Conservation (phyloP, 1,284 basidiomycete genomes). For the Rhodotorula sp. region DNA sequence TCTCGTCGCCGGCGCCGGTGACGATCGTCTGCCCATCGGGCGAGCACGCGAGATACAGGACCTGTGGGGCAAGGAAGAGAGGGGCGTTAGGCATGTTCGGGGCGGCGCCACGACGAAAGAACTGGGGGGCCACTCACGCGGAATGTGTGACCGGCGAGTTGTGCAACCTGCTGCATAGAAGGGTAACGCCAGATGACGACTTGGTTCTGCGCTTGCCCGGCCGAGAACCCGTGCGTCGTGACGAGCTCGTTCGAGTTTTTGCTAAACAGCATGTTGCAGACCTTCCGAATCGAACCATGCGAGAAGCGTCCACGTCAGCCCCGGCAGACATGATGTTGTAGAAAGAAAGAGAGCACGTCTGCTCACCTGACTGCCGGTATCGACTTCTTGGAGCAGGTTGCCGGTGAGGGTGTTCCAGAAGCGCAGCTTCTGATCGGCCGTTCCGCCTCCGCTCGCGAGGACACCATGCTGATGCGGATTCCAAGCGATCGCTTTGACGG, state of each 20-base stretch:
- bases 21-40: conserved; percentile 55
- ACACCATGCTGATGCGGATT: conserved; percentile 91
- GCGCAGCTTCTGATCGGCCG: conserved; percentile 87
- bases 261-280: conserved; percentile 97
- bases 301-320: not conserved
- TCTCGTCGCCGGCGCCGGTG: conserved; percentile 97
- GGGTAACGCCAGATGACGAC: conserved; percentile 99
- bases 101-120: too few relatives aligned
- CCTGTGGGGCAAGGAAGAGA: not conserved
- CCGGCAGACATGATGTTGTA: too few relatives aligned
- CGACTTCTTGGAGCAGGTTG: conserved; percentile 75
- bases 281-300: conserved; percentile 55
- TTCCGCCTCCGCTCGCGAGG: conserved; percentile 94
- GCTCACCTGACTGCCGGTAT: conserved; percentile 84
- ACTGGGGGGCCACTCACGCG: conserved; percentile 54
- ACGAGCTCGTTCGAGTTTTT: conserved; percentile 91
- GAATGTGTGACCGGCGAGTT: conserved; percentile 89
- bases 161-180: conserved; percentile 86
- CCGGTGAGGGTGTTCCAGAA: conserved; percentile 96
- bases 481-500: conserved; percentile 98
- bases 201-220: conserved; percentile 91
- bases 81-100: not conserved
- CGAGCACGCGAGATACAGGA: conserved; percentile 77
- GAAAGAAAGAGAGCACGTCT: conserved; percentile 45
- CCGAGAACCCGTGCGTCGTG: conserved; percentile 95